Evolutionary conservation across 441 rosid genomes (phyloP).

Genomic region (Breynia disticha): DNA sequence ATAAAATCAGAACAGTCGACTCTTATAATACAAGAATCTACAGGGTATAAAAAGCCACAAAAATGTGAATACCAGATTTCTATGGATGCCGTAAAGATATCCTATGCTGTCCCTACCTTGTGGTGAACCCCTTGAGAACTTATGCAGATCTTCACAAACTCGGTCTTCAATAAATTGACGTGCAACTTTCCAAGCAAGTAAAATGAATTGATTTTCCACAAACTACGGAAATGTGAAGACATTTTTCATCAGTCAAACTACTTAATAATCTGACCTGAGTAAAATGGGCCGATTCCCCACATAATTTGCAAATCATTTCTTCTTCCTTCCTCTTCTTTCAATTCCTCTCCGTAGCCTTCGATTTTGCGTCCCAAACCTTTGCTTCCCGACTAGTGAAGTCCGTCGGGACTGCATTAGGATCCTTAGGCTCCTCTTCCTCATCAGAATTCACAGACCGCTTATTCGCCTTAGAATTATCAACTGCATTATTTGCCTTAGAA

Average conservation of each 20-base stretch:
- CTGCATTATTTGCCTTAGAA: slow-evolving; percentile 24
- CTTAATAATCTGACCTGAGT: slow-evolving; percentile 53
- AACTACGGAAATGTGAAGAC: too few species aligned
- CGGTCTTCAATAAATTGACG: slow-evolving; percentile 56
- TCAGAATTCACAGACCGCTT: slow-evolving; percentile 52
- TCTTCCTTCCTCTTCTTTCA: slow-evolving; percentile 99
- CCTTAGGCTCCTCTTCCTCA: slow-evolving; percentile 68
- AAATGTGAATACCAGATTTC: slow-evolving; percentile 45
- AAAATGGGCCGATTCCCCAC: slow-evolving; percentile 95
- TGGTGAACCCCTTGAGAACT: slow-evolving; percentile 69
- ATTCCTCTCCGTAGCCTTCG: slow-evolving; percentile 94
- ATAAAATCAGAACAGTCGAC: slow-evolving; percentile 14
- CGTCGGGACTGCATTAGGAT: slow-evolving; percentile 93
- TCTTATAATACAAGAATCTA: slow-evolving; percentile 6
- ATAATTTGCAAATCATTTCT: slow-evolving; percentile 92
- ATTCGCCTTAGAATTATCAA: slow-evolving; percentile 37
- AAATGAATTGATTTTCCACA: neutral
- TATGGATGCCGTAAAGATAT: slow-evolving; percentile 50
- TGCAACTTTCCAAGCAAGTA: slow-evolving; percentile 13
- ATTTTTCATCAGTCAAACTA: neutral
- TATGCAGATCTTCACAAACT: slow-evolving; percentile 59
- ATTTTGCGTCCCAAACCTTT: slow-evolving; percentile 97
- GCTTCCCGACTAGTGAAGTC: slow-evolving; percentile 97
- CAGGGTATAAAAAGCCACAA: slow-evolving; percentile 29
- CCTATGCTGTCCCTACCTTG: slow-evolving; percentile 96